Conservation (phyloP, 352 stramenopile genomes). For the Pythium rishiriense region DNA sequence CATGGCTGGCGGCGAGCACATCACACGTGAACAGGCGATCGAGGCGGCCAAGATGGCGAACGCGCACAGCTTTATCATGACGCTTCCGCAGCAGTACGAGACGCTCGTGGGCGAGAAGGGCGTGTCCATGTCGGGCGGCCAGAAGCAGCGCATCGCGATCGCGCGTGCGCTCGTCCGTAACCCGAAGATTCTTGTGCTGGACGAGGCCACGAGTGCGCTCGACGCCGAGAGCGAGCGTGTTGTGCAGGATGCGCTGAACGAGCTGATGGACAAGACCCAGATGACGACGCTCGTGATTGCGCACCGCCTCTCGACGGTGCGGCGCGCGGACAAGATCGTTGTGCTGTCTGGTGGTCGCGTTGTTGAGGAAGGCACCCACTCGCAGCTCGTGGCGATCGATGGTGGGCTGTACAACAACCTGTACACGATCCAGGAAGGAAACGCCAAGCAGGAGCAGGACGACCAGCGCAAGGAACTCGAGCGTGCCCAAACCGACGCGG, state of each 20-base stretch:
- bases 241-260: slow-evolving; percentile 28
- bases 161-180: slow-evolving; percentile 44
- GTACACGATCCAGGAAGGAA: slow-evolving; percentile 7
- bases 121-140: slow-evolving; percentile 38
- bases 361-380: background rate
- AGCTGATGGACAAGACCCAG: slow-evolving; percentile 31
- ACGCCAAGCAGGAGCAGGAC: no score
- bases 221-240: slow-evolving; percentile 8
- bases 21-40: slow-evolving; percentile 3
- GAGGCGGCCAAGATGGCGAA: background rate
- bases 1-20: background rate
- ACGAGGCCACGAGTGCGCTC: slow-evolving; percentile 15
- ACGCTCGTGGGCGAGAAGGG: slow-evolving; percentile 13
- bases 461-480: no score
- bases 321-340: slow-evolving; percentile 6
- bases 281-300: slow-evolving; percentile 67
- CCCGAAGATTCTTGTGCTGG: slow-evolving; percentile 8
- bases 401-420: slow-evolving; percentile 1
- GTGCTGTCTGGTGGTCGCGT: slow-evolving; percentile 1
- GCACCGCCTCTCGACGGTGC: slow-evolving; percentile 5
- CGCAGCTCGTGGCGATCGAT: background rate
- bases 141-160: slow-evolving; percentile 89
- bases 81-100: slow-evolving; percentile 13
- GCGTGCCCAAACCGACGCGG: no score
- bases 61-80: slow-evolving; percentile 8